These are phyloP conservation scores for Xylaria sp. DNA, from an alignment of 2,329 filamentous ascomycete species.

Conservation along the genomic window DNA sequence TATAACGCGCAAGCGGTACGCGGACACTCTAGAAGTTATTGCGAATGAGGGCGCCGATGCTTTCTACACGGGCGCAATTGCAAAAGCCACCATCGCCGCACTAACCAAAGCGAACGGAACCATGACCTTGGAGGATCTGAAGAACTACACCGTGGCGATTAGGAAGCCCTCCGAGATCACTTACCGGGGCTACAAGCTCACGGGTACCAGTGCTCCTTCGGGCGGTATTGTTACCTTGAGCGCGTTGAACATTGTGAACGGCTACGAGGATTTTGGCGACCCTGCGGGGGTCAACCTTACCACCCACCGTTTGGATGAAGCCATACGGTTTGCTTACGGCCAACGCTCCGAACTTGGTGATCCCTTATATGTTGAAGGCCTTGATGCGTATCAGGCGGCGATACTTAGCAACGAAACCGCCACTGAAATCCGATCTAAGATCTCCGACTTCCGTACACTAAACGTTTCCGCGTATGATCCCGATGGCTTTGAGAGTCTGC, in stretches of 20 bases:
- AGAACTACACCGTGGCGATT: slow-evolving; percentile 75
- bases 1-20: slow-evolving; percentile 64
- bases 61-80: slow-evolving; percentile 58
- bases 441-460: slow-evolving; percentile 54
- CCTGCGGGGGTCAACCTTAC: slow-evolving; percentile 65
- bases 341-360: slow-evolving; percentile 78
- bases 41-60: slow-evolving; percentile 51
- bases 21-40: slow-evolving; percentile 64
- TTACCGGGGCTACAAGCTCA: slow-evolving; percentile 77
- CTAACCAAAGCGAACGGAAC: slow-evolving; percentile 73
- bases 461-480: slow-evolving; percentile 58
- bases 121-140: slow-evolving; percentile 84
- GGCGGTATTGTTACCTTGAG: slow-evolving; percentile 77
- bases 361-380: slow-evolving; percentile 71
- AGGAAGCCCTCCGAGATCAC: slow-evolving; percentile 69
- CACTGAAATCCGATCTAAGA: slow-evolving; percentile 60
- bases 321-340: slow-evolving; percentile 84
- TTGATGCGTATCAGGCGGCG: slow-evolving; percentile 69
- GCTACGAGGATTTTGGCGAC: slow-evolving; percentile 73
- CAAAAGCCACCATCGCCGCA: slow-evolving; percentile 62
- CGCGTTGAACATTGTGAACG: slow-evolving; percentile 78
- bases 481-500: slow-evolving; percentile 56
- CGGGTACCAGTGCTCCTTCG: slow-evolving; percentile 74
- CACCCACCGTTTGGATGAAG: slow-evolving; percentile 84
- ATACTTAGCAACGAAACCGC: slow-evolving; percentile 72